Evolutionary conservation across 108 stramenopile genomes (phyloP), one percentile per base, ranked within the genome.

Genomic region (Nitzschia inconspicua): DNA sequence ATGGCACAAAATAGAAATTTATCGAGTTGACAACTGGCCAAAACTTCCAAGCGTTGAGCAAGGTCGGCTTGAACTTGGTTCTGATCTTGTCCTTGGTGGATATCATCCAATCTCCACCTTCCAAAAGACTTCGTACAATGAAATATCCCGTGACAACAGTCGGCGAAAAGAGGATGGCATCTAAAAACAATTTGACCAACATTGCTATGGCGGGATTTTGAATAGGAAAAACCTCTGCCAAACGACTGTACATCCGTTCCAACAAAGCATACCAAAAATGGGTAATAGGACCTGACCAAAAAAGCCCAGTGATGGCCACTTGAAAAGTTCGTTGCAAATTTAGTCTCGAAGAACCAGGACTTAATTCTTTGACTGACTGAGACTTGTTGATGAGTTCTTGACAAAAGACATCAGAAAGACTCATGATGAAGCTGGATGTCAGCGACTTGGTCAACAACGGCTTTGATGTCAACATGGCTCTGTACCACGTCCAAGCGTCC

Each of bases 1-100:
- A 8, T 9, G 65, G 65, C 10, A 66, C 65, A 10, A 66, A 40
- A 19, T 47, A 28, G 40, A 57, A 66, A 27, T 66, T 66, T 24
- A 66, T 13, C 0, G 41, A 46, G 26, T 66, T 66, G 26, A 51
- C 58, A 22, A 57, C 27, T 32, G 67, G 58, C 67, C 67, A 60
- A 44, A 68, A 68, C 31, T 54, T 68, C 59, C 58, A 60, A 0
- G 67, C 55, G 13, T 47, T 56, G 4, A 48, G 26, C 37, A 66
- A 32, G 11, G 65, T 49, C 28, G 65, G n/a, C 20, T 49, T 8
- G 4, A 57, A 54, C 6, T 47, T 42, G 14, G 55, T 57, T 16
- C 5, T 18, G 14, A 57, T 28, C 40, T 66, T 66, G 22, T 65
- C 64, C 1, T 32, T 37, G 14, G 41, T 40, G n/a, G n/a, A n/a